Base-by-base conservation (phyloP, 2,329 filamentous ascomycete genomes). In the Stachybotrys chlorohalonatus region DNA sequence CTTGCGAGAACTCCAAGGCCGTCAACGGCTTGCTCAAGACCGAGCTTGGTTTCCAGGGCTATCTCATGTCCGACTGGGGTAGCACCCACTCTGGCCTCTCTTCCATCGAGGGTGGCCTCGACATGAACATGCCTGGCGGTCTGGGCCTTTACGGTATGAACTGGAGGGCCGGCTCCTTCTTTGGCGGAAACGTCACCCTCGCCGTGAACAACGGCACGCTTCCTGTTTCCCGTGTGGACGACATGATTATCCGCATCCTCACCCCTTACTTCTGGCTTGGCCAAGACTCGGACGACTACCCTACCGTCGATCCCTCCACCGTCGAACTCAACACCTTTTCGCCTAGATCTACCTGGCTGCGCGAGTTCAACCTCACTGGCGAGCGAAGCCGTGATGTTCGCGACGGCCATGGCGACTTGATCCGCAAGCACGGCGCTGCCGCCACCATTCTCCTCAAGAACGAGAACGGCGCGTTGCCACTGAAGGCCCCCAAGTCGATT, bases 401-500 rank as follows among this genome's bases (percentile, higher is more conserved):
- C 0, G 81, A 75, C 17, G 74, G 85, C 61, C 79, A 84, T 39
- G 81, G 75, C 5, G 66, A 75, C 1, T 65, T 85, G 5, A 74
- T 82, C 59, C 75, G 81, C 52, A 81, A 80, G 75, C 78, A 84
- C 60, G 76, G 67, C 15, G 66, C 70, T 13, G 70, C 68, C 55
- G 85, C 85, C 17, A 86, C 81, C 11, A 82, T 90, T 15, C 77
- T 93, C 2, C 74, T 93, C 57, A 93, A 92, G 76, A 92, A 92
- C 70, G 72, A 72, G 32, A 76, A 77, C 57, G 77, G 77, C 42
- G 76, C 76, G 1, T 74, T 90, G 7, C 87, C 87, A 0, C 72
- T 83, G 45, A 77, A 77, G 62, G 70, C 70, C 3, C 76, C 75
- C 83, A 68, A 84, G 75, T 68, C 74, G 70, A 68, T 84, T 78